Conservation (phyloP, 108 stramenopile genomes). For the Parietichytrium sp. region DNA sequence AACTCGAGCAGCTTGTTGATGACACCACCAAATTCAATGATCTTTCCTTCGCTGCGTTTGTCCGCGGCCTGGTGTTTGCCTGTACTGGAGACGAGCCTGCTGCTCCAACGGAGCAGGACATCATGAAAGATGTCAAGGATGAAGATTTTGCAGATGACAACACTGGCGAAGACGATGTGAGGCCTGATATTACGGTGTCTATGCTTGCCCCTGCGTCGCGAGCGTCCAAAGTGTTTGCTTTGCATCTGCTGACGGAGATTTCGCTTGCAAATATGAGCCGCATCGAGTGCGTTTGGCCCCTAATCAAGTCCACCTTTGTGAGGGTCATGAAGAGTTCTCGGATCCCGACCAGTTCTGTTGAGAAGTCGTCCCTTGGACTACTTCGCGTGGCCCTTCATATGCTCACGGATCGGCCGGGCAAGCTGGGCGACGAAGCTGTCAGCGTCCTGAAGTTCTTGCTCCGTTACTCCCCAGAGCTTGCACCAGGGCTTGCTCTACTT, state of each 20-base stretch:
- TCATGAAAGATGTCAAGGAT: not conserved
- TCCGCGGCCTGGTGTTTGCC: not conserved
- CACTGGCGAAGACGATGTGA: not conserved
- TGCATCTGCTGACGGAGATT: conserved; percentile 32
- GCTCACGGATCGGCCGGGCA: too few relatives aligned
- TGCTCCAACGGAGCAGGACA: not conserved
- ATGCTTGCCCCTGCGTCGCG: conserved; percentile 30
- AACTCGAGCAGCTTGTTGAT: not conserved
- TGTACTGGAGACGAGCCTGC: not conserved
- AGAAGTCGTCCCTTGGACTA: too few relatives aligned
- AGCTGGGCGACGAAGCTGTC: too few relatives aligned
- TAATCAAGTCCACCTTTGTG: too few relatives aligned
- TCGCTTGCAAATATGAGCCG: not conserved
- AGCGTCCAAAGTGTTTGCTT: not conserved
- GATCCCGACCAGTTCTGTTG: too few relatives aligned
- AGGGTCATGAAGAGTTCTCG: too few relatives aligned
- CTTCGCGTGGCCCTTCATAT: too few relatives aligned
- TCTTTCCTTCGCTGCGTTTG: not conserved
- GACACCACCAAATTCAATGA: not conserved
- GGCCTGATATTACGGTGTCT: not conserved
- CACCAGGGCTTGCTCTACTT: too few relatives aligned
- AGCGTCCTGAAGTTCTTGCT: too few relatives aligned
- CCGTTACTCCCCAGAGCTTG: too few relatives aligned
- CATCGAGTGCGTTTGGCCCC: not conserved
- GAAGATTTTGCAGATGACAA: not conserved